Evolutionary conservation across 257 asterid species (phyloP), one percentile per base, ranked within the genome.

Genomic region (Coffea eugenioides): DNA sequence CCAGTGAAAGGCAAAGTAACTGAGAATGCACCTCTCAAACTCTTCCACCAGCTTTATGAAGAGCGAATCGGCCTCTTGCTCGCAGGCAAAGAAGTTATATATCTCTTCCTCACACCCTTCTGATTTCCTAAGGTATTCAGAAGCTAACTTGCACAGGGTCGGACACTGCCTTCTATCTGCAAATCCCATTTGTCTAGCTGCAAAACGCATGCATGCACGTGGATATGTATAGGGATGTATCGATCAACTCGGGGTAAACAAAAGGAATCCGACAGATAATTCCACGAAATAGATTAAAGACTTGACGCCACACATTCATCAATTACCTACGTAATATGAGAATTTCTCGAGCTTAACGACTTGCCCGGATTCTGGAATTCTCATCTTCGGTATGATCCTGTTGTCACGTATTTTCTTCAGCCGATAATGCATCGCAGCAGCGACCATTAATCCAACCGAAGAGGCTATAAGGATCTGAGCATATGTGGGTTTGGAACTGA

Each of bases 1-100:
- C 98, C 98, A 95, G 76, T 93, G 98, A 77, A 93, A 95, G 0
- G 98, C 98, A 31, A 91, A 95, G 90, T 95, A 95, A 85, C 98
- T 93, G 61, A 95, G 97, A 66, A 83, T 93, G 81, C 97, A 89
- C 74, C 98, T 88, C 89, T 95, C 98, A 13, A 95, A 79, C 88
- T 93, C 98, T 80, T 95, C 98, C 61, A 93, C 97, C 72, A 95
- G 85, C 84, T 95, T 95, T 59, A 95, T 92, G 69, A 91, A 95
- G n/a, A 91, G 98, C 27, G 98, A 91, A 87, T 95, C 97, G 1
- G 85, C 94, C 25, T 92, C 97, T 48, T 85, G 92, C 73, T 90
- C 97, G 13, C 73, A 83, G n/a, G 89, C 88, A 25, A 95, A 93
- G 80, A 85, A 93, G 5, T 88, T 88, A 16, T 93, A 93, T 79